phyloP scores from a whole-genome alignment of 495 filamentous ascomycete species.

The Penicillium riverlandense region DNA sequence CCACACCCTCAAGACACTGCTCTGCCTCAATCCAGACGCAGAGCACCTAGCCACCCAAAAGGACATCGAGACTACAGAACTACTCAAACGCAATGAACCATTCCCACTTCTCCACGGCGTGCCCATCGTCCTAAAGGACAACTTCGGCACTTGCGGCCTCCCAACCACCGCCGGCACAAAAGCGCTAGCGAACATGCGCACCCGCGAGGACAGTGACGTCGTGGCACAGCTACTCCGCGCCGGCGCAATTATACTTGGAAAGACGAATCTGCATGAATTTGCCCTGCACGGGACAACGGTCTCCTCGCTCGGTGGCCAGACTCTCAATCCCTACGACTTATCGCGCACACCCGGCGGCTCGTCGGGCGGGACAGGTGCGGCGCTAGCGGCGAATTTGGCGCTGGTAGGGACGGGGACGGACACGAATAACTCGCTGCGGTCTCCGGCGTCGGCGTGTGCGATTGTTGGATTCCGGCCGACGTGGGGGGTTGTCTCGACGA shows the following conservation, averaged over 20 bases:
- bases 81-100: not conserved
- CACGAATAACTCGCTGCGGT: conserved; percentile 56
- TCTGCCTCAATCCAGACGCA: conserved; percentile 45
- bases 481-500: conserved; percentile 42
- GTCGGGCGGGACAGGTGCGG: conserved; percentile 55
- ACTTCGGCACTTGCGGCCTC: conserved; percentile 45
- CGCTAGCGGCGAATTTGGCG: conserved; percentile 50
- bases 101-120: conserved; percentile 36
- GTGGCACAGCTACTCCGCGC: conserved; percentile 40
- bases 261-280: conserved; percentile 59
- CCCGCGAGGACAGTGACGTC: conserved; percentile 38
- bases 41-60: conserved; percentile 38
- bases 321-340: conserved; percentile 54
- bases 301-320: conserved; percentile 55
- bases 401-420: conserved; percentile 55
- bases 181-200: conserved; percentile 37
- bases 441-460: conserved; percentile 54
- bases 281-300: conserved; percentile 55
- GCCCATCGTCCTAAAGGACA: conserved; percentile 58
- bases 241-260: conserved; percentile 60
- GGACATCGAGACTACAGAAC: conserved; percentile 32
- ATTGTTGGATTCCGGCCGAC: conserved; percentile 57
- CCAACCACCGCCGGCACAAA: conserved; percentile 48
- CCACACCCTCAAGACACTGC: conserved; percentile 48
- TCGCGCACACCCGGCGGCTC: conserved; percentile 57